These are phyloP conservation scores for Porcisia hertigi DNA, from an alignment of 208 protist genomes.

Conservation along the genomic window DNA sequence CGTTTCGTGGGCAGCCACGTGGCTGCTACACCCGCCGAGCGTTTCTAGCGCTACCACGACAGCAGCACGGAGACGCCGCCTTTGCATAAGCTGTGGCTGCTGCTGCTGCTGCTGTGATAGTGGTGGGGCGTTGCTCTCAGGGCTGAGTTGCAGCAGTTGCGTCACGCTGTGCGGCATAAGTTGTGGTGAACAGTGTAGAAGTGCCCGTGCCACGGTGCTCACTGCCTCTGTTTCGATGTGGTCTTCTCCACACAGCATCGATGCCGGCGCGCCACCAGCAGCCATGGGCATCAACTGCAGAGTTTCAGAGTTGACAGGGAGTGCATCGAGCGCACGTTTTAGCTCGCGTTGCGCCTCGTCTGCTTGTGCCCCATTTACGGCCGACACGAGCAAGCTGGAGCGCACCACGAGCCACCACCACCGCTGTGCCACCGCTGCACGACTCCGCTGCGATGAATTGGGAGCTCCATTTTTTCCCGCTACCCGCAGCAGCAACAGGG, in stretches of 20 bases:
- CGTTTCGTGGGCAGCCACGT: neutral
- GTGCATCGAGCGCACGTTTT: neutral
- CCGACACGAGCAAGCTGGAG: constrained; percentile 30
- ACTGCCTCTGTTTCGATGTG: constrained; percentile 7
- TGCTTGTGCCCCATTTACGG: constrained; percentile 29
- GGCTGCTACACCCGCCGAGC: constrained; percentile 10
- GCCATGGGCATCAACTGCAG: constrained; percentile 21
- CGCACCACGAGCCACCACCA: constrained; percentile 48
- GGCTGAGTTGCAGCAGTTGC: constrained; percentile 21
- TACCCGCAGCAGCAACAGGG: neutral
- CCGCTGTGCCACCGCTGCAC: constrained; percentile 14
- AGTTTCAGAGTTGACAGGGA: constrained; percentile 10
- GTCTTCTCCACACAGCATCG: constrained; percentile 7
- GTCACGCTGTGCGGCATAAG: constrained; percentile 20
- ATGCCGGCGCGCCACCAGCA: constrained; percentile 13
- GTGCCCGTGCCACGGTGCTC: constrained; percentile 8
- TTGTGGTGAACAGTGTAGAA: constrained; percentile 12
- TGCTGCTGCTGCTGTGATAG: neutral
- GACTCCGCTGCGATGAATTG: neutral
- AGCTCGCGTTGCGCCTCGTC: constrained; percentile 6
- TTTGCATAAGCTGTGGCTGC: neutral
- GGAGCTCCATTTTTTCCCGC: too few species aligned
- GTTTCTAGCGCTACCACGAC: constrained; percentile 21
- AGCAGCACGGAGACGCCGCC: constrained; percentile 12
- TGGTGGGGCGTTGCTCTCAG: neutral